Base-by-base conservation (phyloP, 2,329 filamentous ascomycete genomes). In the Aspergillus spinulosporus region DNA sequence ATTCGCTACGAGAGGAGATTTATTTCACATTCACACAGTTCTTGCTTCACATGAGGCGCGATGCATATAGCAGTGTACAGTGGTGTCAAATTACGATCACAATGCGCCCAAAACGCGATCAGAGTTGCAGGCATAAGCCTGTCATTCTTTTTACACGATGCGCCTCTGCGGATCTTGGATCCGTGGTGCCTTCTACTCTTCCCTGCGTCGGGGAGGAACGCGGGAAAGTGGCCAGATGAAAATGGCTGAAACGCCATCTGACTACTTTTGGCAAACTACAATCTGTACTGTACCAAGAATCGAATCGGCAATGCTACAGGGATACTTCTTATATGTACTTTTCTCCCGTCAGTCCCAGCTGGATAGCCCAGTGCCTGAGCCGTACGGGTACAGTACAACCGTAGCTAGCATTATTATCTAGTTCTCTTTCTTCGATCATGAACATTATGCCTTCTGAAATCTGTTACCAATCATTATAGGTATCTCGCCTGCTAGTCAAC, bases 351-450 rank as follows among this genome's bases (percentile, higher is more conserved):
- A 21, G 32, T 26, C 8, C 1, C 15, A 11, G 26, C 14, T 4
- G 15, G 8, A 8, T 50, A 40, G 32, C 43, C 29, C 34, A n/a
- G 42, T 21, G 34, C 28, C 14, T 15, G 36, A 26, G n/a, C 28
- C 26, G 50, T 39, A 47, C 50, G 21, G 28, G 11, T 34, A 34
- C 32, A 7, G 7, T 37, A 37, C 34, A 37, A 15, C 28, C 37
- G 28, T 48, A 48, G 44, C 44, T 43, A 48, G 52, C 52, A 40
- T 54, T 48, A 42, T 54, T 54, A 47, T 49, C 40, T 50, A 31
- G 14, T 49, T 55, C 34, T 50, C 28, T n/a, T 45, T 49, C 34
- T 26, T 47, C 29, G 14, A 47, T 47, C 12, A 47, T 15, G 45
- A 47, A 36, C 49, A 26, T 34, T 36, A 32, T 51, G n/a, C 40